Base-by-base conservation (phyloP, 2,329 filamentous ascomycete species). In the Fusarium chlamydosporum region DNA sequence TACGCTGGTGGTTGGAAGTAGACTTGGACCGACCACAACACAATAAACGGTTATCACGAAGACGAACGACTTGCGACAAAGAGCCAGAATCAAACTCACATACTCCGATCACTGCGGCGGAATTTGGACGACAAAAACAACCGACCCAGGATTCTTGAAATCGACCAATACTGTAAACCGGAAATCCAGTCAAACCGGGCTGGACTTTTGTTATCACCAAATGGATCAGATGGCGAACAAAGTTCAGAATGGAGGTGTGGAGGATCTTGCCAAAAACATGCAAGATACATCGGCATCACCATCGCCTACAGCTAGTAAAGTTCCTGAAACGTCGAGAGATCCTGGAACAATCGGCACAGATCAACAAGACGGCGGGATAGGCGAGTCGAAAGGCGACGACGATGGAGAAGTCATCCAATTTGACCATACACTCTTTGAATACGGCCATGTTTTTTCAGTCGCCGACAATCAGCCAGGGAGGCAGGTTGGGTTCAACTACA, bases 171-270 rank as follows among this genome's bases (percentile, higher is more conserved):
- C 27, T 35, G 16, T 38, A n/a, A 18, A 40, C 29, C 12, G 12
- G 16, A 29, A n/a, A 52, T 33, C 26, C 43, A 35, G 23, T 15
- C 33, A 13, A 38, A 34, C 26, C 37, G 37, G 37, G 16, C 27
- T 18, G n/a, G 33, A 48, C 47, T 34, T 20, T 23, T 7, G 38
- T 23, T 13, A 27, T 27, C 27, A 33, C 33, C 42, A 59, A 51
- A 69, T 69, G 67, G 67, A 70, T 8, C 41, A 18, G n/a, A 33
- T 70, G 31, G 61, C 43, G 34, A 29, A 59, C 12, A 50, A 46
- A 23, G 23, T 45, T 26, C 41, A 43, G 34, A 42, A 43, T n/a
- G 53, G 62, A n/a, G 57, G 47, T 12, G 29, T 45, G 9, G 34
- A 18, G 33, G 45, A 64, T 16, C 27, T 47, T 15, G 35, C 54